Percentiles rank a stretch among this genome's conserved stretches.
Evolutionary conservation across 2,329 filamentous ascomycete species (phyloP).

Genomic region (Reticulascus tulasneorum): DNA sequence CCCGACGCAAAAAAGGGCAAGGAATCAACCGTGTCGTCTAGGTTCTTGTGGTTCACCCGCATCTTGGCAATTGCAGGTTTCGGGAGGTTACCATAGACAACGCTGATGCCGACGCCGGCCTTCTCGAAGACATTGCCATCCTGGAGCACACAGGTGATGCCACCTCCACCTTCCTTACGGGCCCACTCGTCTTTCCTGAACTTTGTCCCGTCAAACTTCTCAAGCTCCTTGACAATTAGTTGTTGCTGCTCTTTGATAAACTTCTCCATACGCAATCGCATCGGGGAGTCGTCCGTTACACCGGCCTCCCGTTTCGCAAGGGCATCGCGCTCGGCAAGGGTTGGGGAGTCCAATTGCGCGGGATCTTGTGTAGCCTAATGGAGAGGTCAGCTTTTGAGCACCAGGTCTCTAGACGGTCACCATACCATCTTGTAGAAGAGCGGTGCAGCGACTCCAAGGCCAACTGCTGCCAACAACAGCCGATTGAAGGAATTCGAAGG

Average conservation of each 20-base stretch:
- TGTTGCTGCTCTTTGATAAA: conserved; percentile 92
- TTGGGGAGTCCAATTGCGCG: conserved; percentile 54
- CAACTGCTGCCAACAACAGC: conserved; percentile 28
- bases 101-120: conserved; percentile 88
- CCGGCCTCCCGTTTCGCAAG: conserved; percentile 74
- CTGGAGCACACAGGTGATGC: conserved; percentile 90
- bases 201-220: conserved; percentile 75
- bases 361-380: conserved; percentile 37
- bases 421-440: conserved; percentile 58
- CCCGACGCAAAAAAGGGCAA: conserved; percentile 95
- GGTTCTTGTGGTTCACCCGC: conserved; percentile 89
- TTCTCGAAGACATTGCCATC: conserved; percentile 98
- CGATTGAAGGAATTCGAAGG: conserved; percentile 6
- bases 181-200: conserved; percentile 87
- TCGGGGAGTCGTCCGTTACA: conserved; percentile 75
- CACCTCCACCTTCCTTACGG: conserved; percentile 83
- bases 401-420: conserved; percentile 7
- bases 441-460: conserved; percentile 47
- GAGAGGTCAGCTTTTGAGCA: conserved; percentile 7
- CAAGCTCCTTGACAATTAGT: conserved; percentile 78
- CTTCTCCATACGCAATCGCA: conserved; percentile 96
- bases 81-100: conserved; percentile 89
- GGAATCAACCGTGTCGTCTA: conserved; percentile 71
- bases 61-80: conserved; percentile 87
- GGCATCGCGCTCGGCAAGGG: conserved; percentile 81